These are phyloP conservation scores for Hirschioporus abietinus DNA, from an alignment of 768 basidiomycete species.

Conservation along the genomic window DNA sequence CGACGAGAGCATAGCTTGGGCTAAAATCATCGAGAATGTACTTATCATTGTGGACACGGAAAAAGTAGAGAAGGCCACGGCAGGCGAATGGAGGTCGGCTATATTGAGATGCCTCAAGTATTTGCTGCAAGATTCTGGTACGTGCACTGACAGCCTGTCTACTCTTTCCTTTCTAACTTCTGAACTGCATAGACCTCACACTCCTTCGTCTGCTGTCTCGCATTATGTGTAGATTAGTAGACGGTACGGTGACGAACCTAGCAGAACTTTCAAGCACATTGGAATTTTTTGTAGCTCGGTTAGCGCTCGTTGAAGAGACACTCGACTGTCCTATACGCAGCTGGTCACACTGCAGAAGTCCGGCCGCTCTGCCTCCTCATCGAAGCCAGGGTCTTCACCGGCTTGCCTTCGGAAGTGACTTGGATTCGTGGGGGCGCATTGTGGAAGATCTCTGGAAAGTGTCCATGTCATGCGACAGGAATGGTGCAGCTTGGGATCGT, in stretches of 20 bases:
- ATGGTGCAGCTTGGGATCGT: conserved; percentile 38
- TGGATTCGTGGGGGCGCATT: conserved; percentile 42
- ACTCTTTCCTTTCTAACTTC: neutral
- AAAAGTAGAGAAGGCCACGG: conserved; percentile 50
- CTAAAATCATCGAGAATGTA: conserved; percentile 62
- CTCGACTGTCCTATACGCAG: conserved; percentile 5
- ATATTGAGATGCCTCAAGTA: conserved; percentile 46
- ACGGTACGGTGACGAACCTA: neutral
- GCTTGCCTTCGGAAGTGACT: conserved; percentile 18
- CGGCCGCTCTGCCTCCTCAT: conserved; percentile 25
- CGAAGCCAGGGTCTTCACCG: conserved; percentile 33
- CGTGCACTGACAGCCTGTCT: neutral
- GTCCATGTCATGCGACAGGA: conserved; percentile 35
- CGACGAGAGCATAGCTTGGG: conserved; percentile 54
- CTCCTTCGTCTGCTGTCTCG: conserved; percentile 9
- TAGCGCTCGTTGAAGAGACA: conserved; percentile 11
- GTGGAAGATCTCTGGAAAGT: conserved; percentile 56
- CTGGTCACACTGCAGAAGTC: neutral
- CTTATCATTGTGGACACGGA: conserved; percentile 40
- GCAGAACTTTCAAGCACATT: conserved; percentile 4
- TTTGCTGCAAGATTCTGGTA: conserved; percentile 31
- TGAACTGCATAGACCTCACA: neutral
- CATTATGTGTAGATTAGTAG: conserved; percentile 15
- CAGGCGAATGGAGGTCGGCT: conserved; percentile 55
- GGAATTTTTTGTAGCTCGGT: neutral